These are phyloP conservation scores for Vachellia pachyceras DNA, from an alignment of 306 rosid species.

Conservation along the genomic window DNA sequence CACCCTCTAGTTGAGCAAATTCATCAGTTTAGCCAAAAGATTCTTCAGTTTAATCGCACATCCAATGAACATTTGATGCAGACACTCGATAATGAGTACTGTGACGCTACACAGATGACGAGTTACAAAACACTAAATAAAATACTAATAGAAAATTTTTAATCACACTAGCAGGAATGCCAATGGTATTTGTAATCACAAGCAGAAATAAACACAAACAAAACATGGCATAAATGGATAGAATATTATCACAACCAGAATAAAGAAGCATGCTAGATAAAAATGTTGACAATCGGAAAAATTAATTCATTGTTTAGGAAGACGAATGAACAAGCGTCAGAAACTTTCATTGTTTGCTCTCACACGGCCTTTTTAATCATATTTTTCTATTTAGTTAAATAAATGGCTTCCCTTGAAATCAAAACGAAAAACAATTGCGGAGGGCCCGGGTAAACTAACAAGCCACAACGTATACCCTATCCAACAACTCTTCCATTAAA, in stretches of 20 bases:
- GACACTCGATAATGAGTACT: constrained; percentile 28
- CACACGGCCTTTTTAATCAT: too few species aligned
- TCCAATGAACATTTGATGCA: constrained; percentile 39
- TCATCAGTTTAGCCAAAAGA: constrained; percentile 50
- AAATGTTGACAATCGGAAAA: not conserved
- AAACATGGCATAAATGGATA: not conserved
- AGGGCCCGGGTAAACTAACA: not conserved
- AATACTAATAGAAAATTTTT: constrained; percentile 31
- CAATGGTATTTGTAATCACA: not conserved
- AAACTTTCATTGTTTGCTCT: not conserved
- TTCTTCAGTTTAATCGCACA: constrained; percentile 38
- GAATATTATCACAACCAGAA: constrained; percentile 21
- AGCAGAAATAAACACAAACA: constrained; percentile 3
- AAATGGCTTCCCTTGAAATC: not conserved
- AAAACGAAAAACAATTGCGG: not conserved
- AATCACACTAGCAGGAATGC: not conserved
- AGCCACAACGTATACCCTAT: not conserved
- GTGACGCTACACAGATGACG: constrained; percentile 25
- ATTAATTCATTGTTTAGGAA: not conserved
- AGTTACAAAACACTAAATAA: constrained; percentile 3
- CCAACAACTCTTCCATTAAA: not conserved
- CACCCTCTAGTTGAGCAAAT: constrained; percentile 44
- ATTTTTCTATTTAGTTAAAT: not conserved
- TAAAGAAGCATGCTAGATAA: not conserved
- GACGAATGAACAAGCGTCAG: not conserved